Evolutionary conservation across 441 rosid genomes (phyloP).

Genomic region (Gossypium gossypioides): DNA sequence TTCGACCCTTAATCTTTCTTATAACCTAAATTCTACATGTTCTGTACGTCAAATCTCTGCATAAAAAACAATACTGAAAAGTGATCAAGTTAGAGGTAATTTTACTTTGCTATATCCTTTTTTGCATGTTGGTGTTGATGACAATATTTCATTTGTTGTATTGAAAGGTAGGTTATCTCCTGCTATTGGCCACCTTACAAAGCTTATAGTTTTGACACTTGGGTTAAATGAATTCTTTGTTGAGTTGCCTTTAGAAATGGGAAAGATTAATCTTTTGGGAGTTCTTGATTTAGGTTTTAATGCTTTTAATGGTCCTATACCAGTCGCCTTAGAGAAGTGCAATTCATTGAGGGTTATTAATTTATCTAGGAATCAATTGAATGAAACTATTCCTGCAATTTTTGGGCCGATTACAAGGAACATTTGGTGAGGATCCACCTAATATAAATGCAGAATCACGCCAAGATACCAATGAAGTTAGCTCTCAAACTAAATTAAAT

Average conservation of each 20-base stretch:
- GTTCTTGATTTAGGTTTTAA: constrained; percentile 34
- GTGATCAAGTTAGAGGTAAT: constrained; percentile 13
- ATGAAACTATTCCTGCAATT: constrained; percentile 29
- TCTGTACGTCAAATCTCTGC: constrained; percentile 21
- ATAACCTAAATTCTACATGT: constrained; percentile 14
- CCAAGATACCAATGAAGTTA: no score
- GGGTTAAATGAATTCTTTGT: constrained; percentile 39
- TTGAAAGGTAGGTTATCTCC: constrained; percentile 38
- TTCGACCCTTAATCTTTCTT: constrained; percentile 33
- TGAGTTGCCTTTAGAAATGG: constrained; percentile 38
- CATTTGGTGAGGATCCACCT: no score
- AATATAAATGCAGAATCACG: no score
- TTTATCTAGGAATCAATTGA: constrained; percentile 41
- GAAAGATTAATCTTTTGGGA: constrained; percentile 44
- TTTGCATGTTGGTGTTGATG: constrained; percentile 33
- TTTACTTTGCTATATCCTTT: constrained; percentile 34
- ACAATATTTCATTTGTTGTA: constrained; percentile 25
- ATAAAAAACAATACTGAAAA: not conserved
- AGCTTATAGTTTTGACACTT: constrained; percentile 45
- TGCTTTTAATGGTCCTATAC: not conserved
- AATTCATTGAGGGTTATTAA: constrained; percentile 1
- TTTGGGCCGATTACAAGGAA: constrained; percentile 27
- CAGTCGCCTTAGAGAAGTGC: not conserved
- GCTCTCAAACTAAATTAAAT: no score
- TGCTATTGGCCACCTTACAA: constrained; percentile 31